Evolutionary conservation across 2,329 filamentous ascomycete species (phyloP), one percentile per base, ranked within the genome.

Genomic region (Westerdykella ornata): DNA sequence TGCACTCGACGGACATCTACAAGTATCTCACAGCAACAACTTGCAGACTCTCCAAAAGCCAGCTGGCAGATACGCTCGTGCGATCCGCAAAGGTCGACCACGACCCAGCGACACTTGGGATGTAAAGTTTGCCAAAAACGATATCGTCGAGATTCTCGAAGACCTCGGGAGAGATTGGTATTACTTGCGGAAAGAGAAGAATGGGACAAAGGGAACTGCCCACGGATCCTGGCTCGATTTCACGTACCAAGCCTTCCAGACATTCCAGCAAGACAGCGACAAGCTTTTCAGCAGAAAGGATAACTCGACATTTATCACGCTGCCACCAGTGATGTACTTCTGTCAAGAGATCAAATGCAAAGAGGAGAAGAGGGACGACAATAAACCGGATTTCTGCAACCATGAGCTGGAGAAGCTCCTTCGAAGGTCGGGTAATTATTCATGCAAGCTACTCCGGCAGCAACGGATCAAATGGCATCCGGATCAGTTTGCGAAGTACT

Each of bases 381-480:
- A 31, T 2, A 42, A 26, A 12, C 28, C 56, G n/a, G 52, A 50
- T 7, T 54, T 62, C 37, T 65, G 62, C 35, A 18, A 39, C 5
- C 61, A 65, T 38, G 56, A 63, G 35, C 35, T 65, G 30, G 39
- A 42, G 29, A 41, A 36, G 16, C 36, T 65, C 17, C 44, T 65
- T 29, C 30, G 47, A n/a, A 59, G 55, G 5, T 58, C 57, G 6
- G 55, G 48, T 2, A 15, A 34, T 3, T 60, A 54, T 35, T 51
- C 45, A 1, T 44, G 48, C 20, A 49, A 51, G 13, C 57, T 52
- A 46, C 47, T 65, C 19, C 61, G 59, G 42, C 46, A 52, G 9
- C 48, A 53, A 34, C 49, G 61, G 13, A 56, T 52, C 40, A 34
- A 53, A 22, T 65, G 58, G 57, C 61, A 65, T 30, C 62, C 62